Evolutionary conservation across 1,284 basidiomycete species (phyloP).

Genomic region (Hymenochaete sp.): DNA sequence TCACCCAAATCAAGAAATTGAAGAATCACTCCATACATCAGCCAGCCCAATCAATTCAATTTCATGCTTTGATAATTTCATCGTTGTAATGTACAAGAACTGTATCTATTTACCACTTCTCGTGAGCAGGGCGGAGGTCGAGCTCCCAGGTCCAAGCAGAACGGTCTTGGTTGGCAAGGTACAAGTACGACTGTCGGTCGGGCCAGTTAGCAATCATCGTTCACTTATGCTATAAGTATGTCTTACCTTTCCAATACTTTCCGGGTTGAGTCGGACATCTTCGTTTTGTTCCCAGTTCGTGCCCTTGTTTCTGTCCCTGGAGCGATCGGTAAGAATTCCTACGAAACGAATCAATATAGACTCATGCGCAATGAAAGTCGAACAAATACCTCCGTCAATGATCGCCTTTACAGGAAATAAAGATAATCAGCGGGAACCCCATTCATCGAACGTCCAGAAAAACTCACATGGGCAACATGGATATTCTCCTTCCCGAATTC

Average conservation of each 20-base stretch:
- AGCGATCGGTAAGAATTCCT: conserved; percentile 15
- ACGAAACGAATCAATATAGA: neutral
- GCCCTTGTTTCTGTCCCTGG: conserved; percentile 7
- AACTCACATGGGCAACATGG: conserved; percentile 21
- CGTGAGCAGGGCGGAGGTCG: conserved; percentile 43
- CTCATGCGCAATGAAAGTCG: neutral
- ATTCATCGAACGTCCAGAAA: neutral
- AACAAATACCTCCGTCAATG: conserved; percentile 8
- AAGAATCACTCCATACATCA: too few relatives aligned
- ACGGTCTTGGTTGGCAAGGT: conserved; percentile 50
- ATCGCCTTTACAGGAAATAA: conserved; percentile 3
- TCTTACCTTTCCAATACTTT: conserved; percentile 25
- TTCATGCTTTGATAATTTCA: too few relatives aligned
- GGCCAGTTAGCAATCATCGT: neutral
- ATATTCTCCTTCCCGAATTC: conserved; percentile 29
- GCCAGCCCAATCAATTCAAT: too few relatives aligned
- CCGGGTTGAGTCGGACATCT: conserved; percentile 22
- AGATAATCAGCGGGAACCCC: neutral
- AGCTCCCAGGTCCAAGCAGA: conserved; percentile 66
- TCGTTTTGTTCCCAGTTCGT: conserved; percentile 22
- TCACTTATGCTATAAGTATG: neutral
- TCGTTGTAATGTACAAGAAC: too few relatives aligned
- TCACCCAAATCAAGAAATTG: too few relatives aligned
- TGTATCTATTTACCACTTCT: conserved; percentile 32
- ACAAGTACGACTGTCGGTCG: conserved; percentile 35